Evolutionary conservation across 345 rosid species (phyloP).

Genomic region (Citrus sinensis): DVS_A1.0 CM039167.1:29168501-29169000

Average conservation of each 20-base stretch:
- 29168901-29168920: slow-evolving; percentile 99
- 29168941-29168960: slow-evolving; percentile 99
- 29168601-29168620: slow-evolving; percentile 88
- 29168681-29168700: slow-evolving; percentile 17
- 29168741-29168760: slow-evolving; percentile 79
- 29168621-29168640: slow-evolving; percentile 82
- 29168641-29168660: slow-evolving; percentile 3
- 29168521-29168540: slow-evolving; percentile 82
- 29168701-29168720: slow-evolving; percentile 78
- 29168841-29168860: background rate
- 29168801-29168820: slow-evolving; percentile 7
- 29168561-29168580: slow-evolving; percentile 57
- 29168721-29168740: slow-evolving; percentile 94
- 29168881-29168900: slow-evolving; percentile 43
- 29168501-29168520: slow-evolving; percentile 97
- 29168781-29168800: slow-evolving; percentile 84
- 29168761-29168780: slow-evolving; percentile 92
- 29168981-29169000: slow-evolving; percentile 98
- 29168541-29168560: slow-evolving; percentile 70
- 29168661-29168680: slow-evolving; percentile 2
- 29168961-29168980: slow-evolving; percentile 91
- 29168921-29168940: slow-evolving; percentile 97
- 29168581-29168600: slow-evolving; percentile 75
- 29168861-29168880: slow-evolving; percentile 1
- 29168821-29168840: background rate